Evolutionary conservation across 2,329 filamentous ascomycete species (phyloP).

Genomic region (Trichoderma koningii): DNA sequence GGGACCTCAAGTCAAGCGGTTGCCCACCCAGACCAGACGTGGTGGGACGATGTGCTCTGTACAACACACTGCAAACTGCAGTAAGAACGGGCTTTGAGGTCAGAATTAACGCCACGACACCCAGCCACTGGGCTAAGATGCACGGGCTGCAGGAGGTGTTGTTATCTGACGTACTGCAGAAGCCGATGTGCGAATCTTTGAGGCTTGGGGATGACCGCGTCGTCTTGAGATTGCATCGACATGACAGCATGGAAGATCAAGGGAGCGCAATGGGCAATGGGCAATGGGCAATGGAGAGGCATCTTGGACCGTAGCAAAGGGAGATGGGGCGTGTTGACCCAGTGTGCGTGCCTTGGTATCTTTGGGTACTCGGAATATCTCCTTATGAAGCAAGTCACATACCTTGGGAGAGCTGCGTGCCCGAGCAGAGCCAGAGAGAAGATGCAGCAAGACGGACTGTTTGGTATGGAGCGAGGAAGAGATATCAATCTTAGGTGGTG

Average conservation of each 20-base stretch:
- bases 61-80: conserved; percentile 3
- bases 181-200: neutral
- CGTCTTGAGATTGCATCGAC: too few species aligned
- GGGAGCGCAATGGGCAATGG: too few species aligned
- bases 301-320: too few species aligned
- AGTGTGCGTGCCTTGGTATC: neutral
- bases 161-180: neutral
- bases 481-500: neutral
- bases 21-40: neutral
- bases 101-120: neutral
- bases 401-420: neutral
- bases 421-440: neutral
- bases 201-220: too few species aligned
- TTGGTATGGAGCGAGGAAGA: neutral
- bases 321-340: too few species aligned
- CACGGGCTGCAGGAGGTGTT: neutral
- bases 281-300: too few species aligned
- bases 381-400: neutral
- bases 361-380: too few species aligned
- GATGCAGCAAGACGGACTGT: neutral
- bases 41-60: neutral
- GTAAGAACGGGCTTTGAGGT: conserved; percentile 1
- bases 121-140: neutral
- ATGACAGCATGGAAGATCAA: too few species aligned
- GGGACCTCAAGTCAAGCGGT: neutral